phyloP scores from a whole-genome alignment of 768 basidiomycete genomes.

The Collybia mongolica region DNA sequence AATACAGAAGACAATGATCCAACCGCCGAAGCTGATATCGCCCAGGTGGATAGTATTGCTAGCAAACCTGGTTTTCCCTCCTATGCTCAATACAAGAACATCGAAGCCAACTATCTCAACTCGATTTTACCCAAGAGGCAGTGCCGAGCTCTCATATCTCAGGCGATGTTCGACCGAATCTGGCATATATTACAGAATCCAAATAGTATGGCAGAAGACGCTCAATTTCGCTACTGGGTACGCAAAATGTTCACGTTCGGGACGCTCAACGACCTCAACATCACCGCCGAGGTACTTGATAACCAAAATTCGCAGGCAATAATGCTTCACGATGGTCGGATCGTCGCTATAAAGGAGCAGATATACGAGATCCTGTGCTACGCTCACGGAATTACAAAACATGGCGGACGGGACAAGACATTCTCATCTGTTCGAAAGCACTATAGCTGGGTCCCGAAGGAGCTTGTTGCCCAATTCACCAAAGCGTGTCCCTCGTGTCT shows the following conservation, averaged over 20 bases:
- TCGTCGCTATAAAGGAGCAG: slow-evolving; percentile 76
- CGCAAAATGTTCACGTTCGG: slow-evolving; percentile 74
- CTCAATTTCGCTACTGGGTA: slow-evolving; percentile 83
- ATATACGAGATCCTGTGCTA: slow-evolving; percentile 77
- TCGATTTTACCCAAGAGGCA: slow-evolving; percentile 53
- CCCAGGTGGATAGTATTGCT: slow-evolving; percentile 5
- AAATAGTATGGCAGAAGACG: slow-evolving; percentile 42
- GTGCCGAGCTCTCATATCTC: slow-evolving; percentile 74
- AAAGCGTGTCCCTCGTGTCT: slow-evolving; percentile 77
- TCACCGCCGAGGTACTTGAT: slow-evolving; percentile 7
- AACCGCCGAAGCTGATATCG: slow-evolving; percentile 4
- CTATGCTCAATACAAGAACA: slow-evolving; percentile 54
- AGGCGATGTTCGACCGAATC: slow-evolving; percentile 68
- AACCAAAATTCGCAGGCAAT: slow-evolving; percentile 28
- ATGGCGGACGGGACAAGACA: slow-evolving; percentile 83
- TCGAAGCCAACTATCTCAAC: slow-evolving; percentile 57
- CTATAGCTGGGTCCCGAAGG: slow-evolving; percentile 86
- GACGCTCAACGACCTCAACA: slow-evolving; percentile 25
- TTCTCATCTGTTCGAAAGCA: slow-evolving; percentile 59
- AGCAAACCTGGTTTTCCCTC: slow-evolving; percentile 56
- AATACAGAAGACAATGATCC: neutral
- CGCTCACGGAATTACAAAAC: slow-evolving; percentile 62
- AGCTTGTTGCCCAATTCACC: slow-evolving; percentile 77
- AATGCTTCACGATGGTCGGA: slow-evolving; percentile 67
- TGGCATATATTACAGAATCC: slow-evolving; percentile 65